These are phyloP conservation scores for Cutaneotrichosporon sp. DNA, from an alignment of 1,284 basidiomycete species.

Conservation along the genomic window DNA sequence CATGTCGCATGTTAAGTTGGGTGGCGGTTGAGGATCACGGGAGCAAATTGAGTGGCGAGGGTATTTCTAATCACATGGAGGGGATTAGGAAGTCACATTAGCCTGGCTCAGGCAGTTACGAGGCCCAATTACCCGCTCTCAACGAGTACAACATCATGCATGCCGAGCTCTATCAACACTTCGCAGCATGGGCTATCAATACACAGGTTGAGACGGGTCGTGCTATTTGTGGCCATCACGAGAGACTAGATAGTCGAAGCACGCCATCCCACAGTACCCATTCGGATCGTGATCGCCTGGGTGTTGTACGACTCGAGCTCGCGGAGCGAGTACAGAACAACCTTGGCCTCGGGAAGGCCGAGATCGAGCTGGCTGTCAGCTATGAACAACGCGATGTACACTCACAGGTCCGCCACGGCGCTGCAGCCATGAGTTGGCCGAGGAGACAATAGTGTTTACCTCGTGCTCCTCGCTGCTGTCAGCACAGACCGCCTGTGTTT, in stretches of 20 bases:
- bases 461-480: background rate
- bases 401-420: background rate
- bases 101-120: too few species aligned
- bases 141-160: too few species aligned
- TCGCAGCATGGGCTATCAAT: too few species aligned
- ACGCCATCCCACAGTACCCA: background rate
- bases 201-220: too few species aligned
- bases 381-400: background rate
- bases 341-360: background rate
- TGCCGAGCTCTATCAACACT: too few species aligned
- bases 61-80: too few species aligned
- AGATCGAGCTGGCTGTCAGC: slow-evolving; percentile 1
- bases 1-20: too few species aligned
- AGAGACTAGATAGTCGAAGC: background rate
- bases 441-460: background rate
- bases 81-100: too few species aligned
- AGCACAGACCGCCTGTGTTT: background rate
- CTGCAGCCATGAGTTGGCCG: slow-evolving; percentile 1
- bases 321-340: slow-evolving; percentile 1
- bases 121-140: too few species aligned
- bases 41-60: too few species aligned
- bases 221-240: too few species aligned
- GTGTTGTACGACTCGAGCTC: background rate
- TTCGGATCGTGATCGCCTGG: background rate
- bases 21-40: too few species aligned